Evolutionary conservation across 257 asterid genomes (phyloP).

Genomic region (Anisodus tanguticus): DNA sequence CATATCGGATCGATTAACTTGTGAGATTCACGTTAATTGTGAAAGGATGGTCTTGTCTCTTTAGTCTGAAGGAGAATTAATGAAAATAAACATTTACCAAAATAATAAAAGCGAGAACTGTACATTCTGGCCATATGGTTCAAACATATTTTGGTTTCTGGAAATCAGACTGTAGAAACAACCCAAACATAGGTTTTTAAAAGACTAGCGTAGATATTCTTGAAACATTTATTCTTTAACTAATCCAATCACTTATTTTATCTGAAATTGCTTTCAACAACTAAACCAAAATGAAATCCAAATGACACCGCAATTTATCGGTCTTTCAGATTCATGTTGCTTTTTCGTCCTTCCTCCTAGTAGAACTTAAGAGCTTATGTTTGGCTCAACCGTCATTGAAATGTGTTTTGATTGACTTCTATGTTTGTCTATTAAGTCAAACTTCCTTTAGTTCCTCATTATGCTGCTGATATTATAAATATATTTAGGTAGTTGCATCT

Average conservation of each 20-base stretch:
- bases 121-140: background rate
- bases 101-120: background rate
- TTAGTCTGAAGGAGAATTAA: background rate
- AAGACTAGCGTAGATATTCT: background rate
- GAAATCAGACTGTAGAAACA: background rate
- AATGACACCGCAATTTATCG: background rate
- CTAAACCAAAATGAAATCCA: background rate
- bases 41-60: background rate
- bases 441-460: background rate
- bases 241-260: background rate
- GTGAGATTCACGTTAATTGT: background rate
- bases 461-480: background rate
- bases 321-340: background rate
- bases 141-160: background rate
- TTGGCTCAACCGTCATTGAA: background rate
- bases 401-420: background rate
- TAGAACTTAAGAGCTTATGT: background rate
- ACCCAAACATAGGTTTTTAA: background rate
- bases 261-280: background rate
- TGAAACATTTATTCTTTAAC: background rate
- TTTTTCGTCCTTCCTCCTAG: background rate
- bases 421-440: background rate
- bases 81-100: background rate
- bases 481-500: background rate
- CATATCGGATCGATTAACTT: background rate